These are phyloP conservation scores for Hypoxylon intermedium DNA, from an alignment of 495 filamentous ascomycete species.

Conservation along the genomic window DNA sequence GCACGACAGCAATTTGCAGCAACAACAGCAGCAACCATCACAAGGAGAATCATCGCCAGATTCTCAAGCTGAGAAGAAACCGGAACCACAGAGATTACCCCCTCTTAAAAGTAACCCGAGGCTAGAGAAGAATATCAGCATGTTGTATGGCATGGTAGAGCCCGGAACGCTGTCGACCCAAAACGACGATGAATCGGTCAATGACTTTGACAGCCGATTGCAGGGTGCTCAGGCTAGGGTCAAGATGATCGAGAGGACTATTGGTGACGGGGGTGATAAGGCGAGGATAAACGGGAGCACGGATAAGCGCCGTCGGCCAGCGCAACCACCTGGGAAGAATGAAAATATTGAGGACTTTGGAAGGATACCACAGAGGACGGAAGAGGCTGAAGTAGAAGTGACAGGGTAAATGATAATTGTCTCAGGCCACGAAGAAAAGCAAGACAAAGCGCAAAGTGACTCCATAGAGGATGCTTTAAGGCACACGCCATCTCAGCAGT, in stretches of 20 bases:
- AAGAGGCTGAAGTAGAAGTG: background rate
- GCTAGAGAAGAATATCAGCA: slow-evolving; percentile 74
- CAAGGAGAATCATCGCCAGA: slow-evolving; percentile 10
- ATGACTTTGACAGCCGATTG: slow-evolving; percentile 83
- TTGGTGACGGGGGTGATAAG: slow-evolving; percentile 60
- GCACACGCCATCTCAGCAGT: background rate
- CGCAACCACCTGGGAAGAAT: slow-evolving; percentile 29
- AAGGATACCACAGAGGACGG: slow-evolving; percentile 22
- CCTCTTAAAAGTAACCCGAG: slow-evolving; percentile 65
- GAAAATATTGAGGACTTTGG: slow-evolving; percentile 44
- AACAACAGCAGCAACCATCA: slow-evolving; percentile 1
- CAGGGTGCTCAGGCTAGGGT: slow-evolving; percentile 80
- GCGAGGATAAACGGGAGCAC: background rate
- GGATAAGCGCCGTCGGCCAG: background rate
- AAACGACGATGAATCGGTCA: slow-evolving; percentile 84
- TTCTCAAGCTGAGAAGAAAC: slow-evolving; percentile 13
- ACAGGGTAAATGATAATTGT: background rate
- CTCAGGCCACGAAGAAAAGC: background rate
- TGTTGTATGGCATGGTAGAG: slow-evolving; percentile 77
- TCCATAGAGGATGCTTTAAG: background rate
- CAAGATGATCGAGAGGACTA: slow-evolving; percentile 78
- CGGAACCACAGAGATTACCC: slow-evolving; percentile 42
- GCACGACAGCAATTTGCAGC: slow-evolving; percentile 20
- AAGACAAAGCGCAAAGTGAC: background rate
- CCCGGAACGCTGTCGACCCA: slow-evolving; percentile 75